Evolutionary conservation across 345 rosid genomes (phyloP), one percentile per base, ranked within the genome.

Genomic region (Populus deltoides): DNA sequence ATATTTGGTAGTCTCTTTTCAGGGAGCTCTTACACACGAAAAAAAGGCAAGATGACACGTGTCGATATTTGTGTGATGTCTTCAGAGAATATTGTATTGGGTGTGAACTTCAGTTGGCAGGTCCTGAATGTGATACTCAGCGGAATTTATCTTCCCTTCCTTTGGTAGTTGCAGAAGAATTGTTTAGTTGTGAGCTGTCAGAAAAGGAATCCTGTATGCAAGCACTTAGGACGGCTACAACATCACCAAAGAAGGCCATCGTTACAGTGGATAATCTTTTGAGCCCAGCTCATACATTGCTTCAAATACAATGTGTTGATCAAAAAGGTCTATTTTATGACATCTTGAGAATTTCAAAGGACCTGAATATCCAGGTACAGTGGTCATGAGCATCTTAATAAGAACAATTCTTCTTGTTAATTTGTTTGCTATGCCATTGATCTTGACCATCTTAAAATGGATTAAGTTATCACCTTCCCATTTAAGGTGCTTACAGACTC

Each of bases 261-360:
- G 63, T 81, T 67, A 61, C 66, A 25, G 77, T 81, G n/a, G 84
- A 81, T 39, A 78, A 81, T 74, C 80, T 61, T 12, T 59, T 81
- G 84, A 81, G 84, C 41, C 84, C 75, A 62, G 78, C 81, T 74
- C 84, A 81, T 74, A 81, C 84, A 35, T 78, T 81, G 66, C 78
- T 81, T 8, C 81, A 81, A 73, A 77, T 81, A 61, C 73, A 81
- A 71, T 81, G 81, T 51, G n/a, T 81, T 31, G 84, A 81, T 78
- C 84, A 81, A 61, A 81, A 81, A 70, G 78, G 78, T 71, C 67
- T 81, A 31, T 78, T 81, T 41, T 81, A 81, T 70, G 84, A 81
- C 78, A 77, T 81, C 74, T 70, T 81, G 81, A 77, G 84, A 35
- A 77, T 75, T 15, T 78, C 84, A 22, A 81, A 81, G 72, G 84